Evolutionary conservation across 1,284 basidiomycete species (phyloP), one percentile per base, ranked within the genome.

Genomic region (Neotropicomus parvogracilis): DNA sequence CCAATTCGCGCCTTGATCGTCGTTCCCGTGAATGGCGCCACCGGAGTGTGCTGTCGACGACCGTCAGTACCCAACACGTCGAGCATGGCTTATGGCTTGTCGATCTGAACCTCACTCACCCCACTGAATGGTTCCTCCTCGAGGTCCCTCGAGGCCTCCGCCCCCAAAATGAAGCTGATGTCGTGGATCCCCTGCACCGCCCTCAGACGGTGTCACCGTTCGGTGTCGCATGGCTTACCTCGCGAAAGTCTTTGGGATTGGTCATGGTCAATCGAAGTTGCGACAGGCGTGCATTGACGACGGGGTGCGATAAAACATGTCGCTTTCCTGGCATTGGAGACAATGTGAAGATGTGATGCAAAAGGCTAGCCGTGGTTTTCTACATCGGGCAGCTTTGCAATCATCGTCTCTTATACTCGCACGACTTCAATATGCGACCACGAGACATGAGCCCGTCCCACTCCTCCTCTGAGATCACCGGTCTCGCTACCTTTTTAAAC

Each of bases 391-490:
- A n/a, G n/a, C n/a, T n/a, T n/a, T n/a, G n/a, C n/a, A 24, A 24
- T 77, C 70, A 98, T 62, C 95, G 80, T 61, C 91, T 81, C 71
- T 99, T 99, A 69, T 99, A 99, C 68, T 98, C 89, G 70, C 97
- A 99, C 27, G 94, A 88, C 66, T 94, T 92, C 50, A 99, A 74
- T 33, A 85, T 66, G 55, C 74, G 68, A 14, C 88, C 85, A 57
- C 78, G 77, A 17, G 72, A 68, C 47, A 83, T 59, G 21, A 93
- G 63, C 40, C 72, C 75, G n/a, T 69, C 65, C 84, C 85, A 90
- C 34, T 85, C 83, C 53, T 79, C 73, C 48, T 85, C 75, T 10
- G 70, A 70, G 50, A 77, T 77, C 20, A 63, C 55, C 50, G 69
- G 67, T 34, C 75, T 69, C 1, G 76, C 60, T 4, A 78, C 67